Evolutionary conservation across 176 grass and related monocot genomes (phyloP), one percentile per base, ranked within the genome.

Genomic region (Triticum aestivum): DNA sequence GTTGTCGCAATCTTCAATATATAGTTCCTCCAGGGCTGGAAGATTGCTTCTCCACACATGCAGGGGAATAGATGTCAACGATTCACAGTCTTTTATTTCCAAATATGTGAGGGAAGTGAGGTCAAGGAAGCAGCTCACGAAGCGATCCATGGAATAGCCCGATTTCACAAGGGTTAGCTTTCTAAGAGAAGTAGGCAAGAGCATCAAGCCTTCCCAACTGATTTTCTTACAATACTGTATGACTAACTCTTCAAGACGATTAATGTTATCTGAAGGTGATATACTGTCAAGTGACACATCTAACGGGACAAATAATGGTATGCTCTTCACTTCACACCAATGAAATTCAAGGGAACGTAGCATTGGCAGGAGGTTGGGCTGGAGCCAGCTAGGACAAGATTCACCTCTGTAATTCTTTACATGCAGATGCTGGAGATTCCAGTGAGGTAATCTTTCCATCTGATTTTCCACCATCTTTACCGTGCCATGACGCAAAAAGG

Each of bases 331-430:
- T 13, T 68, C 0, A 3, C 65, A 67, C 1, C 0, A 7, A 67
- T 4, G 0, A 34, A 68, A 6, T 68, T 8, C 1, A 68, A 68
- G 29, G 2, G 30, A 68, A 59, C 56, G 7, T 21, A 59, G 1
- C 56, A 2, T n/a, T 59, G 56, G 56, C 56, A 59, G 56, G 18
- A 59, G 56, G 56, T 59, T 59, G 56, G 56, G 56, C 17, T 20
- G 56, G 56, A 68, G 12, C 65, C 65, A 34, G 65, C 65, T 68
- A 15, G 65, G 65, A 3, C 65, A 68, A 68, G 65, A 68, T 68
- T 18, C 1, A 68, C 65, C 13, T 7, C 0, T 0, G 7, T 34
- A 33, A 8, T 8, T 0, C 5, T n/a, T 0, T 59, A 59, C 2
- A 2, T 21, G 6, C 56, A 59, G 20, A 59, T 59, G 56, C 0